Base-by-base conservation (phyloP, 2,329 filamentous ascomycete genomes). In the Verticillium zaregamsianum region DNA sequence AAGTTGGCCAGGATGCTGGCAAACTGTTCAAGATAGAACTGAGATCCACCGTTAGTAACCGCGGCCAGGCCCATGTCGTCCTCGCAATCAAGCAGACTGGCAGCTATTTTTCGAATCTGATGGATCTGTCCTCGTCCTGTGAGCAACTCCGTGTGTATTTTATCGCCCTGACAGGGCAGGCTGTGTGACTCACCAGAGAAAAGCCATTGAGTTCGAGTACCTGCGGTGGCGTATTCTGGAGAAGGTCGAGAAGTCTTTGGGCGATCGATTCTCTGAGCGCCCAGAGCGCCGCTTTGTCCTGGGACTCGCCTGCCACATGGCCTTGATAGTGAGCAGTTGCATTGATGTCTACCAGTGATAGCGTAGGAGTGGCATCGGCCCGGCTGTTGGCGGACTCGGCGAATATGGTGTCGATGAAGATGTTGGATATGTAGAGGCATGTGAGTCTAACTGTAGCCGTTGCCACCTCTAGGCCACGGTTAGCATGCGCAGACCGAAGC, bases 81-180 rank as follows among this genome's bases (percentile, higher is more conserved):
- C 31, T 33, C 28, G 17, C 9, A 56, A 20, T 56, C 55, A 11
- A 56, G 55, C 35, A 56, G 55, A 35, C 55, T 56, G n/a, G 55
- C 55, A 5, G 55, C 55, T 6, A 56, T 56, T 56, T 56, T 56
- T 28, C 55, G 55, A 56, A 56, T 56, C 31, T 56, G 55, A 56
- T 56, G 55, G 31, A 14, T 56, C 55, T 56, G 28, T 33, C 3
- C 55, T 4, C 28, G 31, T 33, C 17, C 5, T 33, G 31, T 56
- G 28, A 35, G 55, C 32, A 5, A 33, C 32, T 5, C 9, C 9
- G 32, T 9, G 32, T 9, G 32, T 33, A 9, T n/a, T n/a, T n/a
- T n/a, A 33, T 5, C 32, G 32, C 9, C 32, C 9, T 9, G 9
- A 33, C 5, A 33, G 5, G 32, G 32, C 32, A 5, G 32, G 5